Evolutionary conservation across 768 basidiomycete genomes (phyloP), one percentile per base, ranked within the genome.

Genomic region (Peribolospora baueri): DNA sequence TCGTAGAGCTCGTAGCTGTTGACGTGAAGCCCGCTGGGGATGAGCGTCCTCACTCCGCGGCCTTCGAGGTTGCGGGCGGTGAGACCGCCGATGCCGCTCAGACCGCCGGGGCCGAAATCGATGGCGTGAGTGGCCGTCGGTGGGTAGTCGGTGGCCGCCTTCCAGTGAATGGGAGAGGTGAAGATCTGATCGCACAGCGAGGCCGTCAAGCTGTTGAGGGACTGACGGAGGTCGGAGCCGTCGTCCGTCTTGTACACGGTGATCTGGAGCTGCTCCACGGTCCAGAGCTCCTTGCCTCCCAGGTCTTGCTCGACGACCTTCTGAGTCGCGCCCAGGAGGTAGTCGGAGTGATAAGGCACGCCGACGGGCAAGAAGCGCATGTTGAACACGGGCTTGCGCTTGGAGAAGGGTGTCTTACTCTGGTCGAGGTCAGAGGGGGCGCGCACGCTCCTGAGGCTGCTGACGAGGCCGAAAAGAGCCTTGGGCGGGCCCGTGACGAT

Each of bases 31-130:
- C 91, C 85, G n/a, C 90, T 87, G 14, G 80, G 75, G 60, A 91
- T 78, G 59, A 97, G 75, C 51, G 90, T 79, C 50, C 87, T 80
- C 40, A 98, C 78, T 54, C 93, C 93, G 39, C 85, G 80, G 10
- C 93, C 93, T 62, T 93, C 87, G 48, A 90, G 73, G 68, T 88
- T 90, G 62, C 82, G 78, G 4, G 81, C 79, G 47, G 88, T 90
- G 55, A 95, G 73, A 53, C 81, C 79, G 46, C 91, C 91, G 60
- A 95, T 90, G 9, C 93, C 91, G 63, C 81, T 85, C 54, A 84
- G 65, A 10, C 91, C 90, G 58, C 93, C 91, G 2, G 93, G 86
- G 53, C 93, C 93, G 62, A 98, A 97, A 68, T 98, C 93, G 59
- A 97, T 71, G 3, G 85, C 82, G 66, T 98, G 93, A 4, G 90